A percentile compares a stretch with the other conserved stretches of the same genome.
These are phyloP conservation scores for Wickerhamomyces ciferrii DNA, from an alignment of 805 yeast species.

Conservation along the genomic window DNA sequence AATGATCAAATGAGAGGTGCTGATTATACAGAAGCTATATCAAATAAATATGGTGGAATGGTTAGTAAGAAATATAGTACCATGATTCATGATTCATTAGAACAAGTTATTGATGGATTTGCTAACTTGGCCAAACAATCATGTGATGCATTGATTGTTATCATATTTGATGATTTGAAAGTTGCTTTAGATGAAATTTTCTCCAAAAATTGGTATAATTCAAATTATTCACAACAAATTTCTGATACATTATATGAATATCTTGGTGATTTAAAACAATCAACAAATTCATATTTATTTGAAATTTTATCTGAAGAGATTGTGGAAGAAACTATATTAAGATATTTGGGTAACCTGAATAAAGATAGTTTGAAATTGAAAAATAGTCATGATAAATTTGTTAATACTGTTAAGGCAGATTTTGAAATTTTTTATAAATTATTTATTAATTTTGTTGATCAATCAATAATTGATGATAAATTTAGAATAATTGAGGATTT, in stretches of 20 bases:
- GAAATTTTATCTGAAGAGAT: constrained; percentile 49
- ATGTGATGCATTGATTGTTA: constrained; percentile 46
- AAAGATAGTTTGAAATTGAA: constrained; percentile 35
- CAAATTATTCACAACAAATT: constrained; percentile 53
- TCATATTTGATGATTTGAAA: constrained; percentile 68
- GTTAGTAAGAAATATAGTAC: constrained; percentile 60
- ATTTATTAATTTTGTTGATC: constrained; percentile 40
- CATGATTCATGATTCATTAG: constrained; percentile 52
- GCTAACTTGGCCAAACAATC: constrained; percentile 69
- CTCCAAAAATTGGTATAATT: constrained; percentile 64
- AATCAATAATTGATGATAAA: constrained; percentile 39
- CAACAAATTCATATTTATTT: constrained; percentile 47
- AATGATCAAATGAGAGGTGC: constrained; percentile 78
- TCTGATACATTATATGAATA: constrained; percentile 75
- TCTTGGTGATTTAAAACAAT: constrained; percentile 54
- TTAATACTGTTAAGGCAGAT: constrained; percentile 55
- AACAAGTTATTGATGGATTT: constrained; percentile 71
- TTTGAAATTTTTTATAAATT: constrained; percentile 48
- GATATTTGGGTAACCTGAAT: constrained; percentile 43
- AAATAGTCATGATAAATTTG: constrained; percentile 34
- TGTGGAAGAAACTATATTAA: constrained; percentile 44
- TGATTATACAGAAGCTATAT: constrained; percentile 63
- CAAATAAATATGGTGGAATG: constrained; percentile 57
- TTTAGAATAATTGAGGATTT: constrained; percentile 59
- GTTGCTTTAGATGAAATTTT: constrained; percentile 59